A percentile compares a stretch with the other conserved stretches of the same genome.
These are phyloP conservation scores for Apiospora hydei DNA, from an alignment of 2,329 filamentous ascomycete genomes.

Conservation along the genomic window DNA sequence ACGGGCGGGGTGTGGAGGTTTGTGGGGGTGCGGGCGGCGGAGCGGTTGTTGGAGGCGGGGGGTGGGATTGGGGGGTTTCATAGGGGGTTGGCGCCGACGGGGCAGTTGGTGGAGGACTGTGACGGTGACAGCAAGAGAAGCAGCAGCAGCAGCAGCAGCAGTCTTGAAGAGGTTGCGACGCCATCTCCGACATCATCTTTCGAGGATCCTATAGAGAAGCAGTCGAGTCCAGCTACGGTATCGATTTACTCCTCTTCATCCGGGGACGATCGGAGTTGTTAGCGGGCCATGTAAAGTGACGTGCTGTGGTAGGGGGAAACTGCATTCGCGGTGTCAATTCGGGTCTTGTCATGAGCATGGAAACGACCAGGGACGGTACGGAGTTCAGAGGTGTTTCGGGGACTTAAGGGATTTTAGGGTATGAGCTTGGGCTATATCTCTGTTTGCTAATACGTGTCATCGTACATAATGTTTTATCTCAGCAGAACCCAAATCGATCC, in stretches of 20 bases:
- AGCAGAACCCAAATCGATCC: too few species aligned
- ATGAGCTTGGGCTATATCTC: too few species aligned
- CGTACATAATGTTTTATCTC: too few species aligned
- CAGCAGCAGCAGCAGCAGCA: neutral
- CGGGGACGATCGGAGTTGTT: neutral
- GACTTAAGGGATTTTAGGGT: too few species aligned
- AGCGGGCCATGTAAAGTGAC: neutral
- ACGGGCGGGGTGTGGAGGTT: constrained; percentile 37
- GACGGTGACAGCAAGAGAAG: neutral
- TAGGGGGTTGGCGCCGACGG: constrained; percentile 3
- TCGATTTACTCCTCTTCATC: neutral
- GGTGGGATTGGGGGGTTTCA: neutral
- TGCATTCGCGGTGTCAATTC: too few species aligned
- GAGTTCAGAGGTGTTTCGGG: too few species aligned
- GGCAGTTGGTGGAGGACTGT: neutral
- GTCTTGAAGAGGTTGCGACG: neutral
- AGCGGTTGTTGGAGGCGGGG: constrained; percentile 29
- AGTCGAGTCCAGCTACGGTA: neutral
- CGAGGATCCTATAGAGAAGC: neutral
- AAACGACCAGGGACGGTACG: too few species aligned
- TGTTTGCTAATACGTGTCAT: too few species aligned
- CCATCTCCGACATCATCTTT: neutral
- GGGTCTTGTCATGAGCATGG: too few species aligned
- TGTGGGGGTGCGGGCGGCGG: constrained; percentile 32
- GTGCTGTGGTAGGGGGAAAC: too few species aligned